phyloP scores from a whole-genome alignment of 768 basidiomycete species.

The Xanthoconium stramineum region DNA sequence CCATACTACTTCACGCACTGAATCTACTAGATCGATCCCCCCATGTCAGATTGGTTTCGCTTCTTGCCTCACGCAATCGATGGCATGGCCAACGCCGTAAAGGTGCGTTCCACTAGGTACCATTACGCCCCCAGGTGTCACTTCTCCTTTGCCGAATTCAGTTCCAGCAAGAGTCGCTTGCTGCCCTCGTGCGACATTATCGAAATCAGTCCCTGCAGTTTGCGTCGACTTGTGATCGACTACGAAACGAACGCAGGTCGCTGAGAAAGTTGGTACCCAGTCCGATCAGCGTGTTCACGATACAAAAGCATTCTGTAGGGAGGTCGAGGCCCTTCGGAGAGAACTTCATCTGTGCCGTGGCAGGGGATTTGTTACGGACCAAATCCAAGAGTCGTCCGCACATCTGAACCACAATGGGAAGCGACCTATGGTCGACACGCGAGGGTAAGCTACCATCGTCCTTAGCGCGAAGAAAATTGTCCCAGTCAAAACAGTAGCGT shows the following conservation, averaged over 20 bases:
- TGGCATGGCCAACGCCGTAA: slow-evolving; percentile 59
- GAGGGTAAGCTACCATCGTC: slow-evolving; percentile 35
- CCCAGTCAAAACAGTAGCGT: slow-evolving; percentile 19
- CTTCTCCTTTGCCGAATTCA: slow-evolving; percentile 25
- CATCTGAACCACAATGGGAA: slow-evolving; percentile 60
- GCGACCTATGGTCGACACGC: slow-evolving; percentile 48
- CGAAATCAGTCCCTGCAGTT: slow-evolving; percentile 53
- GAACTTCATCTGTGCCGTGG: slow-evolving; percentile 51
- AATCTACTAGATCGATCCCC: slow-evolving; percentile 62
- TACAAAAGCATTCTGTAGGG: slow-evolving; percentile 33
- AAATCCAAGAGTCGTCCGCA: slow-evolving; percentile 35
- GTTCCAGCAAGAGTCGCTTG: slow-evolving; percentile 81
- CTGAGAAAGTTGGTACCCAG: slow-evolving; percentile 49
- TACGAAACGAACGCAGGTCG: slow-evolving; percentile 38
- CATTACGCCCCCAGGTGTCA: neutral
- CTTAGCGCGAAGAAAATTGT: neutral
- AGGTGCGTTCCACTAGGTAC: slow-evolving; percentile 39
- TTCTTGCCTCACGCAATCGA: slow-evolving; percentile 62
- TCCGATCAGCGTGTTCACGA: slow-evolving; percentile 5
- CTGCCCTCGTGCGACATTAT: slow-evolving; percentile 62
- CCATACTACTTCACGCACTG: neutral
- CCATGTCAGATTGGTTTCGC: slow-evolving; percentile 82
- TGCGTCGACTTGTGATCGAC: slow-evolving; percentile 30
- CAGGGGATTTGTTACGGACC: slow-evolving; percentile 26
- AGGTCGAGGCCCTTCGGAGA: slow-evolving; percentile 43